Evolutionary conservation across 2,329 filamentous ascomycete genomes (phyloP).

Genomic region (Incumbomyces delicatus): DNA sequence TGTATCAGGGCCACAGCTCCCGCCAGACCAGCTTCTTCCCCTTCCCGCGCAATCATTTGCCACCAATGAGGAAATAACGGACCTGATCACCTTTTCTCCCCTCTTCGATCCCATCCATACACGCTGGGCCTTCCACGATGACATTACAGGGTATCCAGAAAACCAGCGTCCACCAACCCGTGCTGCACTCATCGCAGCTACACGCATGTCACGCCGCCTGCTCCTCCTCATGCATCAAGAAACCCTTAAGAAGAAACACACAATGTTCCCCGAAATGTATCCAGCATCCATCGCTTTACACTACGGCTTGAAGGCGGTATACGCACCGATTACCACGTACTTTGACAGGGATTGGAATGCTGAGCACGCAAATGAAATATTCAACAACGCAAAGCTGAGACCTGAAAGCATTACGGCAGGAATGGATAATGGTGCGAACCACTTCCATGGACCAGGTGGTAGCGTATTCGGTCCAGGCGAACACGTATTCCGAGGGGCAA

Average conservation of each 20-base stretch:
- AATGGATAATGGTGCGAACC: slow-evolving; percentile 24
- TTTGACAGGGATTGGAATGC: slow-evolving; percentile 48
- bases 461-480: slow-evolving; percentile 44
- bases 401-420: slow-evolving; percentile 38
- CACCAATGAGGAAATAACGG: slow-evolving; percentile 49
- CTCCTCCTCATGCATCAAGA: slow-evolving; percentile 66
- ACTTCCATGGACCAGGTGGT: slow-evolving; percentile 26
- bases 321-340: slow-evolving; percentile 49
- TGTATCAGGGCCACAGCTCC: slow-evolving; percentile 16
- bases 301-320: slow-evolving; percentile 68
- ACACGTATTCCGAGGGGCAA: slow-evolving; percentile 44
- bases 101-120: slow-evolving; percentile 63
- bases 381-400: slow-evolving; percentile 44
- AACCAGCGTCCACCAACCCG: slow-evolving; percentile 52
- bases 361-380: slow-evolving; percentile 44
- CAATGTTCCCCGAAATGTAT: slow-evolving; percentile 75
- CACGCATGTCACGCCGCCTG: slow-evolving; percentile 56
- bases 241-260: slow-evolving; percentile 55
- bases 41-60: slow-evolving; percentile 12
- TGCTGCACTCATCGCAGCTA: slow-evolving; percentile 62
- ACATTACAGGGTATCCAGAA: slow-evolving; percentile 56
- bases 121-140: slow-evolving; percentile 62
- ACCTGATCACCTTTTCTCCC: slow-evolving; percentile 68
- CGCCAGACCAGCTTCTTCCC: slow-evolving; percentile 10
- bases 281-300: slow-evolving; percentile 61